phyloP scores from a whole-genome alignment of 495 filamentous ascomycete species.

The Hypoxylon trugodes region DNA sequence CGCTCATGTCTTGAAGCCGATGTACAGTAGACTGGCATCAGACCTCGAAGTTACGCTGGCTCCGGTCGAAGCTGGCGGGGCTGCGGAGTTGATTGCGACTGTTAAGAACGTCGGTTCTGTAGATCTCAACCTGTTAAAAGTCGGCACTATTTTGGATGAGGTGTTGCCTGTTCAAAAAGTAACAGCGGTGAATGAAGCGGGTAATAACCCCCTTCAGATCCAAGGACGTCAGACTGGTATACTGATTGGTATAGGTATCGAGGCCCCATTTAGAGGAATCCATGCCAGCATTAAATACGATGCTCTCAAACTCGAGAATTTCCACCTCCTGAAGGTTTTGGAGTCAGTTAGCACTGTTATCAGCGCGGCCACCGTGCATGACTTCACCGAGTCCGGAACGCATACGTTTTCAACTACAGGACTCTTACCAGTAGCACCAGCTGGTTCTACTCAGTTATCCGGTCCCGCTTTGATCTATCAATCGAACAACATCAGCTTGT shows the following conservation, averaged over 20 bases:
- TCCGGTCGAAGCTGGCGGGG: not conserved
- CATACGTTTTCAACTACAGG: constrained; percentile 24
- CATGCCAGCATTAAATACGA: constrained; percentile 26
- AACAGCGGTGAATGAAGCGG: constrained; percentile 15
- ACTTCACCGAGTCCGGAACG: constrained; percentile 24
- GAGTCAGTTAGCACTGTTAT: constrained; percentile 22
- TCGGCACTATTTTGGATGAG: constrained; percentile 33
- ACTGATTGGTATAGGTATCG: not conserved
- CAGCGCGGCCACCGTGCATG: constrained; percentile 20
- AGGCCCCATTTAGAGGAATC: constrained; percentile 26
- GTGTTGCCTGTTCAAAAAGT: constrained; percentile 24
- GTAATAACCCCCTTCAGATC: not conserved
- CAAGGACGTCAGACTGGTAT: not conserved
- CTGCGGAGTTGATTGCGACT: constrained; percentile 25
- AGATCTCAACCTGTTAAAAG: constrained; percentile 26
- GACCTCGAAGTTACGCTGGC: constrained; percentile 20
- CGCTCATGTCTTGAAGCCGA: not conserved
- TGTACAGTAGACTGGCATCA: not conserved
- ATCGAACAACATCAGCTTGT: constrained; percentile 22
- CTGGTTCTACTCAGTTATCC: constrained; percentile 14
- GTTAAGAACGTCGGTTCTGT: constrained; percentile 18
- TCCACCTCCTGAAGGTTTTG: constrained; percentile 15
- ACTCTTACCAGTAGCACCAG: constrained; percentile 16
- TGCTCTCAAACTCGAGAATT: constrained; percentile 24
- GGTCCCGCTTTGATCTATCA: constrained; percentile 16